Evolutionary conservation across 176 grass and related monocot genomes (phyloP).

Genomic region (Poa annua): DNA sequence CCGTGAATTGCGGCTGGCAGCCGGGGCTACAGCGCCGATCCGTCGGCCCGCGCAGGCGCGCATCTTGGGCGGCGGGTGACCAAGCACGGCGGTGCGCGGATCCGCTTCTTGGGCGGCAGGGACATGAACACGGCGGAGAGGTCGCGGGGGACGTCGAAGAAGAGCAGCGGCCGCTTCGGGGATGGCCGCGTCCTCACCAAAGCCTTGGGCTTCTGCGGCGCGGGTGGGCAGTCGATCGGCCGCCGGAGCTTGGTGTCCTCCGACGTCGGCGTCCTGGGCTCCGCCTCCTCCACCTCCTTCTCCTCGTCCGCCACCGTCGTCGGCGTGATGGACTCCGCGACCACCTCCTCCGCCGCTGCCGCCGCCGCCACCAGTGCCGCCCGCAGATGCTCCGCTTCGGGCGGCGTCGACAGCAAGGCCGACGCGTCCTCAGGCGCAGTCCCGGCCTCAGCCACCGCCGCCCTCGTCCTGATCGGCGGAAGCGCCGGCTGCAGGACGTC

Average conservation of each 20-base stretch:
- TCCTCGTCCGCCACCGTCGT: background rate
- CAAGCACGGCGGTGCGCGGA: slow-evolving; percentile 46
- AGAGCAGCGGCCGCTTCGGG: slow-evolving; percentile 20
- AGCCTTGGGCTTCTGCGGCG: slow-evolving; percentile 47
- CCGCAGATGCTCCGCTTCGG: background rate
- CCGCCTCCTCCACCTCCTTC: slow-evolving; percentile 18
- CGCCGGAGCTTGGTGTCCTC: slow-evolving; percentile 56
- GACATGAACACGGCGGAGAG: slow-evolving; percentile 56
- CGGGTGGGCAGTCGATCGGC: slow-evolving; percentile 52
- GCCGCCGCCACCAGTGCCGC: background rate
- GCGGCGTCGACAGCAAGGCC: slow-evolving; percentile 17
- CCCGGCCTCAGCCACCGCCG: background rate
- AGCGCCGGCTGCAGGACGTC: slow-evolving; percentile 31
- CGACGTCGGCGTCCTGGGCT: slow-evolving; percentile 64
- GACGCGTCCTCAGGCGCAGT: background rate
- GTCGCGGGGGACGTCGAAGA: slow-evolving; percentile 58
- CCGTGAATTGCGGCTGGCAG: background rate
- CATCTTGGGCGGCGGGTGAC: slow-evolving; percentile 63
- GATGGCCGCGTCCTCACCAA: slow-evolving; percentile 12
- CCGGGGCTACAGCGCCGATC: background rate
- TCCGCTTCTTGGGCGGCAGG: slow-evolving; percentile 77
- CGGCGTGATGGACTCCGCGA: background rate
- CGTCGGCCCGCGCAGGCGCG: slow-evolving; percentile 52
- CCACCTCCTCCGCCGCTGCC: background rate
- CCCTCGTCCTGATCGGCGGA: slow-evolving; percentile 45